A percentile compares a stretch with the other conserved stretches of the same genome.
Evolutionary conservation across 805 yeast species (phyloP).

Genomic region (Pichia gijzeniarum): DNA sequence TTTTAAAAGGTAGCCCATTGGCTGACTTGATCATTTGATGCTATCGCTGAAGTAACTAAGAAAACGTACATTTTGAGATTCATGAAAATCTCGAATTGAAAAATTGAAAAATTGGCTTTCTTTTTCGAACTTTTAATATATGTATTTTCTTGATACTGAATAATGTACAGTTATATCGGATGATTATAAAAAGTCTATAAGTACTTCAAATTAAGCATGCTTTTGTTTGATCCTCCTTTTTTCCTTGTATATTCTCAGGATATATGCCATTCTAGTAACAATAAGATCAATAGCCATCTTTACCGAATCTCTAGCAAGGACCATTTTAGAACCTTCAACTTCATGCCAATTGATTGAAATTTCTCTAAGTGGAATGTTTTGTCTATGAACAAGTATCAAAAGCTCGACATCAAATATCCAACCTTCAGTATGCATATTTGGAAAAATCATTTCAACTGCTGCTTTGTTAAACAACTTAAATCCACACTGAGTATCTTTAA

Average conservation of each 20-base stretch:
- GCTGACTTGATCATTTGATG: too few species aligned
- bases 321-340: conserved; percentile 91
- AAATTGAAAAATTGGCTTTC: too few species aligned
- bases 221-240: neutral
- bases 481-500: conserved; percentile 96
- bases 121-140: too few species aligned
- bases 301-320: conserved; percentile 81
- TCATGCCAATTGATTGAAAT: conserved; percentile 95
- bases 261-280: conserved; percentile 82
- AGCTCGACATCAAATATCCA: conserved; percentile 98
- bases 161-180: neutral
- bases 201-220: neutral
- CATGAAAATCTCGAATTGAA: too few species aligned
- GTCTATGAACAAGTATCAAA: conserved; percentile 69
- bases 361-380: conserved; percentile 61
- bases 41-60: too few species aligned
- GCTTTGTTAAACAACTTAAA: conserved; percentile 81
- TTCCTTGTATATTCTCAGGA: conserved; percentile 67
- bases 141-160: too few species aligned
- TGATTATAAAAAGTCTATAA: neutral
- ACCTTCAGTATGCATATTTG: conserved; percentile 91
- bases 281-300: conserved; percentile 92
- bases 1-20: too few species aligned
- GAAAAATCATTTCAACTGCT: conserved; percentile 64
- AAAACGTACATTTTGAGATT: too few species aligned